These are phyloP conservation scores for Cadophora sp. DNA, from an alignment of 2,329 filamentous ascomycete species.

Conservation along the genomic window DNA sequence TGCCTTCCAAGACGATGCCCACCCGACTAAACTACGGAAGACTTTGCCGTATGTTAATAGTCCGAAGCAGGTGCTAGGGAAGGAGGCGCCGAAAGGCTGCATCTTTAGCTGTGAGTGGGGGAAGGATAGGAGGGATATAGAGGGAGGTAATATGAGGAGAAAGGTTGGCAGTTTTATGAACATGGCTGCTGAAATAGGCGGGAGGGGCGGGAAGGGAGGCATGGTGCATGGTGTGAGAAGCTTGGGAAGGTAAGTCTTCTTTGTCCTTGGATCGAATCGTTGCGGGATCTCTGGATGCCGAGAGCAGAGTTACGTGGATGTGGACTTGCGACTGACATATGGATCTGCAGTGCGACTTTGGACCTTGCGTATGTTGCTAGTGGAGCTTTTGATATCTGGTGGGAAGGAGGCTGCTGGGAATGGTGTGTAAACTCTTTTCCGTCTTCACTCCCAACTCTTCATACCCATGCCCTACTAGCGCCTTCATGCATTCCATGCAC, in stretches of 20 bases:
- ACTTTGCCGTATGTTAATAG: conserved; percentile 67
- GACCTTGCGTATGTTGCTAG: conserved; percentile 79
- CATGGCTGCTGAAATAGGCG: conserved; percentile 72
- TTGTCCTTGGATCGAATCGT: background rate
- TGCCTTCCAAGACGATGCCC: conserved; percentile 55
- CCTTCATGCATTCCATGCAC: background rate
- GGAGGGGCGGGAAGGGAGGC: conserved; percentile 69
- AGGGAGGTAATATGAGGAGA: conserved; percentile 71
- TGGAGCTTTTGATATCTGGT: conserved; percentile 81
- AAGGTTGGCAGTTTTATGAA: conserved; percentile 80
- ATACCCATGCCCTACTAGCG: background rate
- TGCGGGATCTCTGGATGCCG: background rate
- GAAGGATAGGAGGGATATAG: conserved; percentile 69
- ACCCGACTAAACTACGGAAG: conserved; percentile 55
- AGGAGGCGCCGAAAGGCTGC: conserved; percentile 70
- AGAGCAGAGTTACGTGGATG: background rate
- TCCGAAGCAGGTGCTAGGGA: conserved; percentile 67
- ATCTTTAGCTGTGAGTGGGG: conserved; percentile 82
- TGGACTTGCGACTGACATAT: background rate
- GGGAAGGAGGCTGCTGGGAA: conserved; percentile 84
- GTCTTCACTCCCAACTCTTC: background rate
- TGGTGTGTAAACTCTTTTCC: conserved; percentile 57
- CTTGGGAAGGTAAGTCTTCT: conserved; percentile 58
- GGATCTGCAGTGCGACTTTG: conserved; percentile 65
- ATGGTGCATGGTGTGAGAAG: conserved; percentile 82